These are phyloP conservation scores for Rugonectria rugulosa DNA, from an alignment of 2,329 filamentous ascomycete species.

Conservation along the genomic window DNA sequence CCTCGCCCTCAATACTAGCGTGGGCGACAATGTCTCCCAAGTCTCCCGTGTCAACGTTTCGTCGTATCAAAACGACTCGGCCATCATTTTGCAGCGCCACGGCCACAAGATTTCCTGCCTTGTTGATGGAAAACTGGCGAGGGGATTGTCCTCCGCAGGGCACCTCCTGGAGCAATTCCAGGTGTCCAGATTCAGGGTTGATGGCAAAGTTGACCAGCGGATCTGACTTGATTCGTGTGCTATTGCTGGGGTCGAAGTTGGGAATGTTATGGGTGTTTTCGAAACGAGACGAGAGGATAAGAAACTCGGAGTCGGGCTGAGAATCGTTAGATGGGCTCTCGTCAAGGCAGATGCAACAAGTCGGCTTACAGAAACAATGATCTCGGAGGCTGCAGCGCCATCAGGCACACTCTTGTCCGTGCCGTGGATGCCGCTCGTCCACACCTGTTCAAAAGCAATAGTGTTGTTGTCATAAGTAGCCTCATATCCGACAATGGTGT, in stretches of 20 bases:
- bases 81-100: slow-evolving; percentile 70
- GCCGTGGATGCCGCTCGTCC: slow-evolving; percentile 57
- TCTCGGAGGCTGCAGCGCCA: slow-evolving; percentile 61
- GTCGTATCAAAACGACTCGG: slow-evolving; percentile 66
- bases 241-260: slow-evolving; percentile 52
- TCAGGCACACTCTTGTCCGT: slow-evolving; percentile 49
- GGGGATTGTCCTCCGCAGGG: slow-evolving; percentile 71
- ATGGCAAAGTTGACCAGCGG: slow-evolving; percentile 70
- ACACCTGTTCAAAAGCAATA: slow-evolving; percentile 56
- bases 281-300: slow-evolving; percentile 73
- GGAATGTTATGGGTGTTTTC: slow-evolving; percentile 62
- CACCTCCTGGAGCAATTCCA: slow-evolving; percentile 64
- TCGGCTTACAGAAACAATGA: slow-evolving; percentile 65
- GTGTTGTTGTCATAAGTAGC: slow-evolving; percentile 58
- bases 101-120: slow-evolving; percentile 68
- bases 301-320: slow-evolving; percentile 67
- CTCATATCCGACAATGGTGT: slow-evolving; percentile 63
- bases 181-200: slow-evolving; percentile 58
- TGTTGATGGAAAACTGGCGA: slow-evolving; percentile 73
- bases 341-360: too few species aligned
- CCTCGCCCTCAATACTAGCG: slow-evolving; percentile 51
- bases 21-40: slow-evolving; percentile 57
- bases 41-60: slow-evolving; percentile 66
- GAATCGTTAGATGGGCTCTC: too few species aligned
- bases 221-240: slow-evolving; percentile 62